Conservation (phyloP, 768 basidiomycete species). For the Saitozyma sp. region DNA sequence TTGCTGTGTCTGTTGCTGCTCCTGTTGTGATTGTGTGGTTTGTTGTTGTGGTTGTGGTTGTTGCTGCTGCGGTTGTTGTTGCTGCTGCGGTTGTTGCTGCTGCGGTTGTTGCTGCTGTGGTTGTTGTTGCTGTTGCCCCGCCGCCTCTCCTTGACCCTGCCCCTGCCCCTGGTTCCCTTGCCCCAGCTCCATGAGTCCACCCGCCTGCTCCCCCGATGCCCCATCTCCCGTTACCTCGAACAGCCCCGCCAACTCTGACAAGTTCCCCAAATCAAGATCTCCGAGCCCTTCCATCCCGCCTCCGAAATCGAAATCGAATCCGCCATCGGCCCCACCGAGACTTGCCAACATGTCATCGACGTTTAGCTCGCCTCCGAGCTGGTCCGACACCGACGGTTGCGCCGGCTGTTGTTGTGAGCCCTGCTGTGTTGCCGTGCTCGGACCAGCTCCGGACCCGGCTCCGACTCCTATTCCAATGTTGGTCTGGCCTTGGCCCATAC, state of each 20-base stretch:
- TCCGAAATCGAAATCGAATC: slow-evolving; percentile 6
- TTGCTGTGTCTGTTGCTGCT: not conserved
- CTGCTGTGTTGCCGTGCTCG: not conserved
- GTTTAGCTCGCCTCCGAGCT: too few relatives aligned
- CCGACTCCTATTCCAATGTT: too few relatives aligned
- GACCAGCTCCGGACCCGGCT: not conserved
- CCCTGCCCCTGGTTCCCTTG: not conserved
- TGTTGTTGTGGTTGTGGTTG: slow-evolving; percentile 5
- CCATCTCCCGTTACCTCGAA: not conserved
- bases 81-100: not conserved
- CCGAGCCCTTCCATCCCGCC: slow-evolving; percentile 3
- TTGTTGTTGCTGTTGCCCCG: not conserved
- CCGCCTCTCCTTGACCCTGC: not conserved
- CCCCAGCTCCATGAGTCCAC: too few relatives aligned
- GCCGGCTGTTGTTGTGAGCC: too few relatives aligned
- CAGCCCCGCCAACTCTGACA: slow-evolving; percentile 17
- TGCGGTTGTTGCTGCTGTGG: not conserved
- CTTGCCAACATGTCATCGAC: too few relatives aligned
- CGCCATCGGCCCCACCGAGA: not conserved
- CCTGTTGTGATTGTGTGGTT: not conserved
- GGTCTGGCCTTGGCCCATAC: too few relatives aligned
- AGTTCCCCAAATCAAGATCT: slow-evolving; percentile 3
- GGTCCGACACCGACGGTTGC: too few relatives aligned
- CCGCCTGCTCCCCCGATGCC: not conserved
- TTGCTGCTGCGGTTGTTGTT: slow-evolving; percentile 10